A percentile compares a stretch with the other conserved stretches of the same genome.
These are phyloP conservation scores for Rhizopogon vulgaris DNA, from an alignment of 768 basidiomycete genomes.

Conservation along the genomic window DNA sequence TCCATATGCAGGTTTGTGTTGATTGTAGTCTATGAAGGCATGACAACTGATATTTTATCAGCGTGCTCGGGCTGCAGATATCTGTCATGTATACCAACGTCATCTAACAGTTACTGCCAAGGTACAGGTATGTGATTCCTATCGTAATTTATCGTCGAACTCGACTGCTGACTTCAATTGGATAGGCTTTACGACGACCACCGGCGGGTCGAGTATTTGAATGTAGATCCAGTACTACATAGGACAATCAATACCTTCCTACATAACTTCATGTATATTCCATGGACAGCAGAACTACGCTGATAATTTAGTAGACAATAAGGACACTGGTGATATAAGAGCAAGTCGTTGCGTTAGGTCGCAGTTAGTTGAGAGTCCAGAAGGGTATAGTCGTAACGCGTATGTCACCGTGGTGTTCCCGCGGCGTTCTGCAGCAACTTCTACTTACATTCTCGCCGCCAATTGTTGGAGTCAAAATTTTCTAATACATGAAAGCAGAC, in stretches of 20 bases:
- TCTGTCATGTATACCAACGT: slow-evolving; percentile 82
- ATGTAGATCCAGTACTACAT: neutral
- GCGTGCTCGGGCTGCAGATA: slow-evolving; percentile 88
- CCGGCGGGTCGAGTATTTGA: slow-evolving; percentile 24
- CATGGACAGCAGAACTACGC: slow-evolving; percentile 1
- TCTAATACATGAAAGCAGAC: no score
- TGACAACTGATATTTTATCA: slow-evolving; percentile 19
- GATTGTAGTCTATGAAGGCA: neutral
- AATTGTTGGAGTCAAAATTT: neutral
- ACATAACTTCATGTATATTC: neutral
- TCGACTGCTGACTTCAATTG: slow-evolving; percentile 2
- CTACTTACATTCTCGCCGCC: no score
- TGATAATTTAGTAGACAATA: neutral
- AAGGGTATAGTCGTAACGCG: no score
- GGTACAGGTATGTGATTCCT: slow-evolving; percentile 30
- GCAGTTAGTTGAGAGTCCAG: no score
- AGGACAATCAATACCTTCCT: neutral
- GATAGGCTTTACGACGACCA: slow-evolving; percentile 25
- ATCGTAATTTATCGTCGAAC: neutral
- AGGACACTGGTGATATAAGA: no score
- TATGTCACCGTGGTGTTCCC: no score
- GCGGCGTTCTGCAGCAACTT: no score
- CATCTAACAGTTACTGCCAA: slow-evolving; percentile 61
- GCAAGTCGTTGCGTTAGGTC: no score
- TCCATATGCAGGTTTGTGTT: slow-evolving; percentile 67